These are phyloP conservation scores for Lactarius sanguifluus DNA, from an alignment of 768 basidiomycete genomes.

Conservation along the genomic window DNA sequence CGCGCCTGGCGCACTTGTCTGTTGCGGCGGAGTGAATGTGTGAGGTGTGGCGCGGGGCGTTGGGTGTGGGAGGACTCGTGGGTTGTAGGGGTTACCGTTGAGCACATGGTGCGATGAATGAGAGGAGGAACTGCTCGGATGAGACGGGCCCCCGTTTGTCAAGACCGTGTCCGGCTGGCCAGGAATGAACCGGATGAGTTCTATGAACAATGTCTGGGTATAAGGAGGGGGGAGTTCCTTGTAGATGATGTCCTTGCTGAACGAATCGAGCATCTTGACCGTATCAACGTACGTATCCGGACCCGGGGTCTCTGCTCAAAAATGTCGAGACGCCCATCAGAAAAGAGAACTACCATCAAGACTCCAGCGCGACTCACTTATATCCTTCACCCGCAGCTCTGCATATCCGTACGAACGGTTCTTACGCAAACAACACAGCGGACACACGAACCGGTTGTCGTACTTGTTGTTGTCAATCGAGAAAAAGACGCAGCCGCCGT, in stretches of 20 bases:
- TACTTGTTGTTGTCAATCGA: conserved; percentile 45
- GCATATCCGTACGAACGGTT: conserved; percentile 69
- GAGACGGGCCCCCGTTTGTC: conserved; percentile 31
- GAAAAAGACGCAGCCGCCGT: conserved; percentile 75
- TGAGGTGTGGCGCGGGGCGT: conserved; percentile 36
- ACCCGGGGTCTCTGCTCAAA: conserved; percentile 46
- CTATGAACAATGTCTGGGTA: conserved; percentile 69
- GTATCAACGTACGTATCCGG: conserved; percentile 67
- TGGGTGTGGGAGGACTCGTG: conserved; percentile 32
- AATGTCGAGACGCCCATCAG: conserved; percentile 20
- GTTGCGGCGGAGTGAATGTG: conserved; percentile 19
- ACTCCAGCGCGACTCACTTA: conserved; percentile 43
- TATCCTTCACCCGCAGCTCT: conserved; percentile 70
- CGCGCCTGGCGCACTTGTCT: conserved; percentile 15
- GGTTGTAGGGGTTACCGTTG: conserved; percentile 20
- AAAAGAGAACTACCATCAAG: neutral
- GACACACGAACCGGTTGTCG: conserved; percentile 59
- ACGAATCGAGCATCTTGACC: conserved; percentile 69
- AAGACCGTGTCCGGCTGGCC: conserved; percentile 48
- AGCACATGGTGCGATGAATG: conserved; percentile 24
- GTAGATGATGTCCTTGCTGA: conserved; percentile 69
- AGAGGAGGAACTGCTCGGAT: conserved; percentile 31
- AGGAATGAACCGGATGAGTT: conserved; percentile 63
- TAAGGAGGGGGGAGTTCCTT: conserved; percentile 64
- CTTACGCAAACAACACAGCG: conserved; percentile 75